A percentile compares a stretch with the other conserved stretches of the same genome.
Conservation (phyloP, 202 grass and related monocot genomes). For the Musa balbisiana region DNA sequence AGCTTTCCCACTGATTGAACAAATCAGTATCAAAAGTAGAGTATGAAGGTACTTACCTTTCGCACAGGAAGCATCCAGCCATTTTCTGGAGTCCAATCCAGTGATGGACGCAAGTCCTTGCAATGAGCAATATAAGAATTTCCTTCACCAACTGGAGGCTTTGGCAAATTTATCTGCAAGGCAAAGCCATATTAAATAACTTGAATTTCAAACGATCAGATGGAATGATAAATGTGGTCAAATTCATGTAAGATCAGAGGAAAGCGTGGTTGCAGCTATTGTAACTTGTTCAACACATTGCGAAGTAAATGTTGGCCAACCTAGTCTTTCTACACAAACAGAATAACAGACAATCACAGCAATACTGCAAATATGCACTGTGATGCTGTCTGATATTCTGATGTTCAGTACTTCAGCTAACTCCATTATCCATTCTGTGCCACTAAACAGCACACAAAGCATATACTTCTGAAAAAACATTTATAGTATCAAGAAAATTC, state of each 20-base stretch:
- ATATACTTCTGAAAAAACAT: too few species aligned
- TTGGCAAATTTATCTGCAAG: conserved; percentile 33
- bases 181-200: neutral
- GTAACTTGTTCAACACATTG: neutral
- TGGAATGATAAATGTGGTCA: neutral
- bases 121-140: conserved; percentile 15
- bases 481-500: too few species aligned
- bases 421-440: too few species aligned
- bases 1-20: too few species aligned
- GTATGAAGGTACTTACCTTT: conserved; percentile 12
- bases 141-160: conserved; percentile 35
- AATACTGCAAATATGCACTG: too few species aligned
- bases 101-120: conserved; percentile 32
- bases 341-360: too few species aligned
- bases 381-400: too few species aligned
- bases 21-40: neutral
- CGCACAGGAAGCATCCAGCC: conserved; percentile 33
- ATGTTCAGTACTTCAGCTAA: too few species aligned
- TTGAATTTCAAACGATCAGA: neutral
- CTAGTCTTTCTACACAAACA: too few species aligned
- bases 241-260: neutral
- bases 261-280: neutral
- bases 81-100: conserved; percentile 32
- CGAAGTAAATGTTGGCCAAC: neutral
- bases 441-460: too few species aligned